Base-by-base conservation (phyloP, 2,329 filamentous ascomycete genomes). In the Sarocladium oryzae region DNA sequence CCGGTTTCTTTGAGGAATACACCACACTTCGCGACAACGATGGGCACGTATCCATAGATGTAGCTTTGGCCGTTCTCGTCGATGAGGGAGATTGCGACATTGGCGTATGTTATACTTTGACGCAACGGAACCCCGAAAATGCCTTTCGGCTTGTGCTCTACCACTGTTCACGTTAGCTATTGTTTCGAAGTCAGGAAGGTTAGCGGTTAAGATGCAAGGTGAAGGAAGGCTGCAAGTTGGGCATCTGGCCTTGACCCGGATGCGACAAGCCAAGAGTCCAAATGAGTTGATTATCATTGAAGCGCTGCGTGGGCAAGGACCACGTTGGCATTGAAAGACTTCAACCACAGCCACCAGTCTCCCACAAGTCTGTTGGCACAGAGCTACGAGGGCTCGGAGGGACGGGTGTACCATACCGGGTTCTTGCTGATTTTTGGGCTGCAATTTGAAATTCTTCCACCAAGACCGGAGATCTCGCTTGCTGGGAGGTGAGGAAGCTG, bases 1-100 rank as follows among this genome's bases (percentile, higher is more conserved):
- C 93, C 93, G 81, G 95, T 96, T 68, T 99, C 93, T 69, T 99
- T 99, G 58, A 99, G 68, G 60, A 91, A 99, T 3, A 99, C 91
- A 56, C 93, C 93, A 66, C 93, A 97, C 69, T 99, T 99, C 32
- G 93, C 93, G 51, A 99, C 92, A 38, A 99, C 92, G 57, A 99
- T 97, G 16, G 93, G 93, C 7, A 99, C 92, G 63, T 97, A 97
- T 63, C 93, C 93, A 67, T 97, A 99, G 51, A 97, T 96, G 68
- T 96, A 97, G 70, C 89, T 96, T 67, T 93, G 84, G 28, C 92
- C 92, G 58, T 93, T 81, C 58, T 92, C 89, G 65, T 97, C 91
- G 58, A 93, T 88, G 24, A 99, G 80, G 20, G 92, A 97, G 62
- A 99, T 99, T 56, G 93, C 93, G 54, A 99, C 93, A 64, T 97